These are phyloP conservation scores for Mycena indigotica DNA, from an alignment of 768 basidiomycete species.

Conservation along the genomic window DNA sequence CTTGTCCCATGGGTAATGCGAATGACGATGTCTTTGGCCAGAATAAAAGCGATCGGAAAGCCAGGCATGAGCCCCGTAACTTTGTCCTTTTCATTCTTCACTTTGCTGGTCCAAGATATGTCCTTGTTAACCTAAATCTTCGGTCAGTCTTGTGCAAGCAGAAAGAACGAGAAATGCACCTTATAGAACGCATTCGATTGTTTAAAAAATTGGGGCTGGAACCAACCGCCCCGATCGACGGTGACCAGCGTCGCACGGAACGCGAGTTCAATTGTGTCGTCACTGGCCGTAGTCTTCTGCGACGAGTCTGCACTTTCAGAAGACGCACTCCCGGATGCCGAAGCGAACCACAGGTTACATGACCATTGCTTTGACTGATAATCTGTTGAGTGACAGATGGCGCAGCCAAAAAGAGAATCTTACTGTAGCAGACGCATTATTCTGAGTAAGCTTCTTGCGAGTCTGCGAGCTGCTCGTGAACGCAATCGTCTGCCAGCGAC, in stretches of 20 bases:
- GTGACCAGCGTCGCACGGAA: constrained; percentile 25
- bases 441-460: background rate
- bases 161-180: background rate
- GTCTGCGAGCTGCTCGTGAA: constrained; percentile 9
- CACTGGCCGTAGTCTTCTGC: background rate
- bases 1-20: constrained; percentile 3
- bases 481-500: constrained; percentile 28
- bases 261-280: constrained; percentile 9
- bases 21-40: constrained; percentile 12
- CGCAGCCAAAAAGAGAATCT: background rate
- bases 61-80: constrained; percentile 3
- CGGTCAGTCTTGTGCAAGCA: too few relatives aligned
- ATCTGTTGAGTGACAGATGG: background rate
- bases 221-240: constrained; percentile 27
- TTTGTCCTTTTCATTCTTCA: too few relatives aligned
- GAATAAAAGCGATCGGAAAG: constrained; percentile 12
- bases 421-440: background rate
- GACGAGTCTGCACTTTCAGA: background rate
- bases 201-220: constrained; percentile 27
- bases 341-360: constrained; percentile 17
- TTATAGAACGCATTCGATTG: constrained; percentile 24
- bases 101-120: constrained; percentile 13
- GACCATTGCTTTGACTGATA: background rate
- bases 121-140: constrained; percentile 13
- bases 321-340: constrained; percentile 1